Evolutionary conservation across 108 stramenopile species (phyloP), one percentile per base, ranked within the genome.

Genomic region (Aurantiochytrium sp.): DNA sequence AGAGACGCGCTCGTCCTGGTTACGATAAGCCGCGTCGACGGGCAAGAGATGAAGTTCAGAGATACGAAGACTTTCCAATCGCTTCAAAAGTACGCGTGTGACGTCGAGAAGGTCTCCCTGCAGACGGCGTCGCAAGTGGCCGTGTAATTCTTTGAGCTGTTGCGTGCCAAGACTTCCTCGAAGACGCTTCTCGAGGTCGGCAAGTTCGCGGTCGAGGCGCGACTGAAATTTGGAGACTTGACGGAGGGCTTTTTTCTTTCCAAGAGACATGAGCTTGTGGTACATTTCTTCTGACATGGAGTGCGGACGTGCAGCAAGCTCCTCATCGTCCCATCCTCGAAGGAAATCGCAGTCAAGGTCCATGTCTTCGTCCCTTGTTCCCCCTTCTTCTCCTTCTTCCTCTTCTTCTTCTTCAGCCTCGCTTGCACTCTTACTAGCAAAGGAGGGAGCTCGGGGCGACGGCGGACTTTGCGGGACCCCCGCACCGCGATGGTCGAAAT

Each of bases 301-400:
- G 49, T n/a, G 25, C n/a, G 76, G 76, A 12, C 76, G 76, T 6
- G 19, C 49, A 8, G 76, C 76, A 12, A 83, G 51, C 45, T 83
- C 76, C n/a, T 83, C 76, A 35, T 83, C 76, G 5, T 83, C 76
- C 76, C 76, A 83, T 12, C 76, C 76, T 55, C 76, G 45, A 12
- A 83, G 28, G 49, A 83, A 83, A 23, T 53, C 51, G 49, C 76
- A 6, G 49, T 83, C 76, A 23, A 35, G 76, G 4, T 83, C 76
- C 8, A 10, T 23, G 4, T 8, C 64, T 10, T 69, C 25, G 55
- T 57, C 35, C 35, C 35, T 35, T 35, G 0, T 0, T 1, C 35
- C 35, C 0, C 35, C 35, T 35, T 35, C 35, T 35, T 2, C 35
- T 35, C 35, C 35, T 35, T 35, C 35, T 35, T 35, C 35, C 35